phyloP scores from a whole-genome alignment of 306 rosid genomes.

The Quercus engelmannii region DNA sequence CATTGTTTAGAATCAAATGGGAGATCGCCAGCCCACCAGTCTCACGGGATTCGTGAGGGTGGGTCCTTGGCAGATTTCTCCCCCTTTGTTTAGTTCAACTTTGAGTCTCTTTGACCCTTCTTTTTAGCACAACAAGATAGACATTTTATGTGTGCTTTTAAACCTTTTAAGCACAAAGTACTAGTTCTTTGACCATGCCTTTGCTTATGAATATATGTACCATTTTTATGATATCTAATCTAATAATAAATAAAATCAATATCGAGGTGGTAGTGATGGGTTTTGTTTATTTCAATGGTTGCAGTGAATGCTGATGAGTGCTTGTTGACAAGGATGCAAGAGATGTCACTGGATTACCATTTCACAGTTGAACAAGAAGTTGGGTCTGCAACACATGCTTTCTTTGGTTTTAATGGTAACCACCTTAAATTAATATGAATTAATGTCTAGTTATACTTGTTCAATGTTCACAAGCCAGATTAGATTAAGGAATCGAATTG shows the following conservation, averaged over 20 bases:
- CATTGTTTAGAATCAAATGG: neutral
- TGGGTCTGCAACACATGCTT: conserved; percentile 97
- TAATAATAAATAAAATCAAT: too few species aligned
- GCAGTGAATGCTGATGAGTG: conserved; percentile 91
- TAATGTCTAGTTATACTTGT: neutral
- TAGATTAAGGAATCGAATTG: neutral
- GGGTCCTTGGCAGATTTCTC: conserved; percentile 28
- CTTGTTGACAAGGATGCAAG: conserved; percentile 96
- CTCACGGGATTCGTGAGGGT: conserved; percentile 20
- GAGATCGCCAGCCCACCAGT: conserved; percentile 26
- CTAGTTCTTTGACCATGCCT: neutral
- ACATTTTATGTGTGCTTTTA: neutral
- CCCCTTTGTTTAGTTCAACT: neutral
- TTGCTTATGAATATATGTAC: neutral
- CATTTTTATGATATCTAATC: neutral
- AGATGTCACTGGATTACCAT: conserved; percentile 98
- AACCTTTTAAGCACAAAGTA: neutral
- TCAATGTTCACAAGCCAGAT: neutral
- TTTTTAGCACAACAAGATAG: neutral
- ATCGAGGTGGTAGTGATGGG: neutral
- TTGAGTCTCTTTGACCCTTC: neutral
- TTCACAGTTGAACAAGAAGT: conserved; percentile 99
- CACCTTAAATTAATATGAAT: neutral
- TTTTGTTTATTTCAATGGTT: neutral
- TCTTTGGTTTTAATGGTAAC: conserved; percentile 96